phyloP scores from a whole-genome alignment of 495 filamentous ascomycete genomes.

The Neurospora tetrasperma region DNA sequence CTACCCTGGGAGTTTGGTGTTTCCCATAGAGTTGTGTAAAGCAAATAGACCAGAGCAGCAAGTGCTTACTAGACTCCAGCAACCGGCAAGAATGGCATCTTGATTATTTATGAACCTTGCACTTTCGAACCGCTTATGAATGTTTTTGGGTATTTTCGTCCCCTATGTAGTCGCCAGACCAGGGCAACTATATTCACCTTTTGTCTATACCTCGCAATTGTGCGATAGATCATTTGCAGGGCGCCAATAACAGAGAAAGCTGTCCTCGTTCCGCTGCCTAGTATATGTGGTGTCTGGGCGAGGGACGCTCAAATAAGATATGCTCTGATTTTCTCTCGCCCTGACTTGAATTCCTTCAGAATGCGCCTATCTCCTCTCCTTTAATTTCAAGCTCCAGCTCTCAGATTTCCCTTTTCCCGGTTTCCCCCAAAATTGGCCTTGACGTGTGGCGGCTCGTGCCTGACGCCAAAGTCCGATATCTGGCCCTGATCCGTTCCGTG shows the following conservation, averaged over 20 bases:
- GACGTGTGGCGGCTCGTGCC: not conserved
- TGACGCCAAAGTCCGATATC: not conserved
- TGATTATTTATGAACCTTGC: not conserved
- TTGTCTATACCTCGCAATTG: not conserved
- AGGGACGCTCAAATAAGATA: not conserved
- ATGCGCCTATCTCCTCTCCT: not conserved
- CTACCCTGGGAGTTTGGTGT: not conserved
- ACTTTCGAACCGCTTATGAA: not conserved
- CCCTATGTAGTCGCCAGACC: not conserved
- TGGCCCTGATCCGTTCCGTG: not conserved
- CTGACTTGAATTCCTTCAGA: not conserved
- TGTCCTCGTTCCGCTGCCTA: not conserved
- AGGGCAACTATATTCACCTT: not conserved
- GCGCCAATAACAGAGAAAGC: not conserved
- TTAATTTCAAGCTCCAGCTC: not conserved
- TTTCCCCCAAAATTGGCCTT: not conserved
- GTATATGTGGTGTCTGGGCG: not conserved
- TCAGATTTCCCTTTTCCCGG: not conserved
- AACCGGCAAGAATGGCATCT: not conserved
- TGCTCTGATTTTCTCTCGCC: not conserved
- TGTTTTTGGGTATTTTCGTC: not conserved
- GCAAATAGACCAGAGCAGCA: not conserved
- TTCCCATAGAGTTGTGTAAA: not conserved
- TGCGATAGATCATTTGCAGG: not conserved
- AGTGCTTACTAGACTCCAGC: not conserved